Percentiles rank a stretch among this genome's conserved stretches.
Conservation (phyloP, 2,329 filamentous ascomycete genomes). For the Sclerotinia sclerotiorum region DNA sequence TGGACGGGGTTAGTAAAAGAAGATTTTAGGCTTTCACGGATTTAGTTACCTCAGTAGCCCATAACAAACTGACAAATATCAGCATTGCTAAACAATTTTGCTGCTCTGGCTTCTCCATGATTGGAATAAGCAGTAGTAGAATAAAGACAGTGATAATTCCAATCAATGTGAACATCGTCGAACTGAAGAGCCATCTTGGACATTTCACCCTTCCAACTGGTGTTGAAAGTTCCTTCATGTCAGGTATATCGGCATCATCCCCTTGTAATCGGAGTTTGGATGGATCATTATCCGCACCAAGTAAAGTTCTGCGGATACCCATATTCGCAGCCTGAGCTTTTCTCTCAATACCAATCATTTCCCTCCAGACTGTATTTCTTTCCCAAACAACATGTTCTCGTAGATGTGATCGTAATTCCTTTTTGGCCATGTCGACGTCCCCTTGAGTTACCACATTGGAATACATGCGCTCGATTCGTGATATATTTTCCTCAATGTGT, state of each 20-base stretch:
- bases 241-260: conserved; percentile 66
- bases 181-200: conserved; percentile 80
- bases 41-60: conserved; percentile 82
- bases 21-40: conserved; percentile 28
- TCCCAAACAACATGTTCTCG: conserved; percentile 99
- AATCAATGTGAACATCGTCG: conserved; percentile 76
- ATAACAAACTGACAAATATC: conserved; percentile 88
- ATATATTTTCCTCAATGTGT: conserved; percentile 68
- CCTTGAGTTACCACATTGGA: conserved; percentile 79
- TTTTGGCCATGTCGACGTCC: conserved; percentile 72
- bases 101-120: conserved; percentile 85
- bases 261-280: conserved; percentile 75
- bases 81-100: conserved; percentile 95
- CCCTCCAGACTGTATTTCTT: conserved; percentile 96
- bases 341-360: conserved; percentile 97
- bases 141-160: conserved; percentile 71
- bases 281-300: conserved; percentile 71
- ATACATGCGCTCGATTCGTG: conserved; percentile 75
- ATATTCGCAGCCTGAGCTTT: conserved; percentile 93
- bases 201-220: conserved; percentile 75
- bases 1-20: conserved; percentile 42
- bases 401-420: conserved; percentile 85
- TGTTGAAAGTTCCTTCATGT: conserved; percentile 70
- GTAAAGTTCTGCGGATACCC: conserved; percentile 72
- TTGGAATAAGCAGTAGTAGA: conserved; percentile 70